phyloP scores from a whole-genome alignment of 2,329 filamentous ascomycete genomes.

The Pseudogymnoascus sp. region DNA sequence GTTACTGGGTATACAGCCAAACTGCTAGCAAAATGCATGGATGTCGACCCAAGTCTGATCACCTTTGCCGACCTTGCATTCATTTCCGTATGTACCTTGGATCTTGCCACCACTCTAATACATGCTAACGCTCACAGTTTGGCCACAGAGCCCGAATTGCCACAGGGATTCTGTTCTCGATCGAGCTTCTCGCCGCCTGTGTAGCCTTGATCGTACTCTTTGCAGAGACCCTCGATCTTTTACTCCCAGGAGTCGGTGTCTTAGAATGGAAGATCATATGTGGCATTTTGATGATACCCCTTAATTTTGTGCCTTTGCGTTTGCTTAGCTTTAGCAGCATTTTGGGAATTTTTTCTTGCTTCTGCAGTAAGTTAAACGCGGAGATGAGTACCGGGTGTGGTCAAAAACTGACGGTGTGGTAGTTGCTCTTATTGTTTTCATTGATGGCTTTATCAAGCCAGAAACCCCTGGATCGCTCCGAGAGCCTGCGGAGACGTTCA shows the following conservation, averaged over 20 bases:
- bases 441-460: conserved; percentile 80
- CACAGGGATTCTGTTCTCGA: conserved; percentile 76
- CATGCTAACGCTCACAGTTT: conserved; percentile 36
- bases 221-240: conserved; percentile 72
- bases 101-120: not conserved
- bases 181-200: conserved; percentile 81
- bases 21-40: conserved; percentile 78
- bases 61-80: conserved; percentile 93
- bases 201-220: conserved; percentile 91
- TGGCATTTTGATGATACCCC: conserved; percentile 65
- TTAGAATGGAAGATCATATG: conserved; percentile 80
- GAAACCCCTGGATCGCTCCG: conserved; percentile 72
- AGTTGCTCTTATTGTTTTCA: conserved; percentile 77
- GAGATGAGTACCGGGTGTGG: conserved; percentile 5
- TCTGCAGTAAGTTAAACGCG: conserved; percentile 60
- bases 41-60: conserved; percentile 74
- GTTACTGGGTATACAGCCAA: conserved; percentile 81
- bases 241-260: conserved; percentile 63
- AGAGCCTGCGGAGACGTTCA: conserved; percentile 68
- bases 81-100: conserved; percentile 44
- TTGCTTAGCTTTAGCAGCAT: conserved; percentile 85
- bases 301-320: conserved; percentile 77
- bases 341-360: conserved; percentile 82
- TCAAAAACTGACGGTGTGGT: conserved; percentile 23
- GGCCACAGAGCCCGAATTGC: conserved; percentile 71